phyloP scores from a whole-genome alignment of 202 grass and related monocot species.

The Dendrocalamus latiflorus region DNA sequence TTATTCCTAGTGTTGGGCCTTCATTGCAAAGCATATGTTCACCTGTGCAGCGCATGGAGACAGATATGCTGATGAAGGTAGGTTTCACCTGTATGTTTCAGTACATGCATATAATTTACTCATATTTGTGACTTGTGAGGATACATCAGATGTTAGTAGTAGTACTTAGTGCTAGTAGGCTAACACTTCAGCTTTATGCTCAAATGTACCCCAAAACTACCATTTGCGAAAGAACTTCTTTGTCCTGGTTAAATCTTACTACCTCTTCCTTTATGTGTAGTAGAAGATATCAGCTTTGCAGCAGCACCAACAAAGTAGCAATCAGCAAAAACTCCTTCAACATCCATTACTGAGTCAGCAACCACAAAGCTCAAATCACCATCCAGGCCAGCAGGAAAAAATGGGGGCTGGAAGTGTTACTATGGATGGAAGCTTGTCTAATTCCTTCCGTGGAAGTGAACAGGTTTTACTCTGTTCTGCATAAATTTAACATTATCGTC shows the following conservation, averaged over 20 bases:
- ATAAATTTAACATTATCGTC: background rate
- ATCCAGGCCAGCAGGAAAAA: constrained; percentile 41
- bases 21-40: constrained; percentile 50
- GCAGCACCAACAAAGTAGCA: constrained; percentile 51
- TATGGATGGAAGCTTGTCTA: constrained; percentile 43
- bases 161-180: background rate
- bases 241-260: constrained; percentile 5
- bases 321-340: constrained; percentile 56
- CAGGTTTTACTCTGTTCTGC: constrained; percentile 35
- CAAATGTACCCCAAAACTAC: background rate
- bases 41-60: constrained; percentile 22
- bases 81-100: background rate
- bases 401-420: constrained; percentile 34
- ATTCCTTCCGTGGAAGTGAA: constrained; percentile 44
- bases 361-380: constrained; percentile 47
- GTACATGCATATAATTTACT: background rate
- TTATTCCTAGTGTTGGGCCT: constrained; percentile 45
- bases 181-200: too few relatives aligned
- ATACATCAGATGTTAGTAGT: background rate
- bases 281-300: constrained; percentile 67
- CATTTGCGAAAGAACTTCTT: background rate
- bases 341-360: constrained; percentile 48
- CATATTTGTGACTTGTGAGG: background rate
- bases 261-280: constrained; percentile 23
- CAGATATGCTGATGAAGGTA: constrained; percentile 66